Base-by-base conservation (phyloP, 371 early-diverging fungal species). In the Actinomortierella ambigua region DNA sequence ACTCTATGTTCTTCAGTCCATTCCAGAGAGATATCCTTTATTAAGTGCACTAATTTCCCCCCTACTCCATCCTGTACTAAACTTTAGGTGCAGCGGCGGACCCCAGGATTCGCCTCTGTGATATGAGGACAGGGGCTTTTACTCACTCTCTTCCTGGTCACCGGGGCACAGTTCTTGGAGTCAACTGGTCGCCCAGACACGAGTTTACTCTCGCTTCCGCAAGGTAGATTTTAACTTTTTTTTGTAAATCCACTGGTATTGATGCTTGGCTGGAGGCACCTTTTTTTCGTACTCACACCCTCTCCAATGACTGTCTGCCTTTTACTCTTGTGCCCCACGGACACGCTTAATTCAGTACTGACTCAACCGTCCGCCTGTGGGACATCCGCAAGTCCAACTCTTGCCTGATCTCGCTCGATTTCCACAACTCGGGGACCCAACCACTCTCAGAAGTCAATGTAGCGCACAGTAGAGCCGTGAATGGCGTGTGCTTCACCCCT, bases 181-280 rank as follows among this genome's bases (percentile, higher is more conserved):
- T 92, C 15, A 81, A 84, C 22, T 97, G 96, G 96, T 95, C 95
- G 8, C 91, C 92, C 3, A 71, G 81, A 39, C 82, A 88, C 53
- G 93, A 93, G 61, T 87, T 78, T 69, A 61, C 88, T 17, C 80
- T 97, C 20, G 95, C 90, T 18, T 90, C 95, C 23, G 93, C 93
- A 65, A 88, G 95, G 89, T 90, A 77, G 64, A 50, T 24, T 47
- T 27, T 20, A 11, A 1, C 24, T 48, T 48, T 20, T 48, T 48
- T 48, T 48, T 8, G n/a, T n/a, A n/a, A n/a, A n/a, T n/a, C n/a
- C n/a, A n/a, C n/a, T n/a, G n/a, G n/a, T n/a, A n/a, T n/a, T n/a
- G n/a, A n/a, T n/a, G n/a, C n/a, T n/a, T n/a, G n/a, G n/a, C n/a
- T n/a, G n/a, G n/a, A n/a, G n/a, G n/a, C n/a, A n/a, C 40, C 18